Evolutionary conservation across 768 basidiomycete genomes (phyloP), one percentile per base, ranked within the genome.

Genomic region (Mrakia hoshinonis): DNA sequence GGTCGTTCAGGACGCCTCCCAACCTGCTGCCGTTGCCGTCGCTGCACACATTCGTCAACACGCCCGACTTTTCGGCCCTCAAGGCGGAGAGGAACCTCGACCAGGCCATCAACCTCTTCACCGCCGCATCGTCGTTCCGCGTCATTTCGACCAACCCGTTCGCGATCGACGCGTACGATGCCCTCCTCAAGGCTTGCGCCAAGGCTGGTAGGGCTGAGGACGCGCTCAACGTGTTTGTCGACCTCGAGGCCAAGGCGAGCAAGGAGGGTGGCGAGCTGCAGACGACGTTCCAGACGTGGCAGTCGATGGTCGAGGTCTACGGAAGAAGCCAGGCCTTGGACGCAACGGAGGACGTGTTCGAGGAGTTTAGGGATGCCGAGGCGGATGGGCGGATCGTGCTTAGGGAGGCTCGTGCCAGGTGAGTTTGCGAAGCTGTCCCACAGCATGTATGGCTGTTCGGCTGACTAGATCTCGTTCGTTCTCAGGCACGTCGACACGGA

Each of bases 41-140:
- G 15, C 54, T 63, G 22, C 64, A 48, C 38, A 52, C 43, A n/a
- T 66, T 66, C 46, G n/a, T 34, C 20, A 24, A 48, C 36, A 26
- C 39, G 43, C 52, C 22, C n/a, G 74, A 74, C 11, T 81, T 85
- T 49, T 79, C 78, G 0, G 73, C 78, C 1, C 83, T 91, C 29
- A 80, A 81, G 26, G 75, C 81, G 36, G 92, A 94, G 77, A 84
- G 85, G 75, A 91, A 89, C 73, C 87, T 92, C 72, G 77, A 81
- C 0, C 84, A 86, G 0, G 91, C 91, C 0, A 81, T 92, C 80
- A 83, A 85, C 20, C 80, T 94, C 20, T 93, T 93, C 78, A 83
- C 88, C 31, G 83, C 85, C 0, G 83, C 86, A 22, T 80, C 83
- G 36, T 77, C 82, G 10, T 78, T 82, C 29, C 73, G 78, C 11